These are phyloP conservation scores for Hyaloperonospora arabidopsidis DNA, from an alignment of 352 stramenopile genomes.

Conservation along the genomic window DNA sequence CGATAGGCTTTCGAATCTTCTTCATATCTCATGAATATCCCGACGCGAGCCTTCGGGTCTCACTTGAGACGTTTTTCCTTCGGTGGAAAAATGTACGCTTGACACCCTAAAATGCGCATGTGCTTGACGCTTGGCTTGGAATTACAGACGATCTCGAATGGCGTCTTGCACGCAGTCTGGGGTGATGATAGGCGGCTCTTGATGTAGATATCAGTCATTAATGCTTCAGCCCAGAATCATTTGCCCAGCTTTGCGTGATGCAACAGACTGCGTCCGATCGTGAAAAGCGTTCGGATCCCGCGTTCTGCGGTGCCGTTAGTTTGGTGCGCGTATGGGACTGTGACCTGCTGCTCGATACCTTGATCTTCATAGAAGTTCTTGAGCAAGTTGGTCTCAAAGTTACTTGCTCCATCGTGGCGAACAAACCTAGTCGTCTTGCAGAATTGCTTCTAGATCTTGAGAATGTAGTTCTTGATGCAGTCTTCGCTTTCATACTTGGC, in stretches of 20 bases:
- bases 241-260: conserved; percentile 11
- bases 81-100: background rate
- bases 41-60: background rate
- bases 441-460: no score
- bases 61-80: background rate
- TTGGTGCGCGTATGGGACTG: background rate
- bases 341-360: no score
- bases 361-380: background rate
- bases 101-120: background rate
- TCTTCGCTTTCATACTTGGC: no score
- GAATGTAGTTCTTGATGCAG: no score
- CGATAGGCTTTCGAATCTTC: background rate
- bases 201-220: background rate
- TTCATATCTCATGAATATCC: background rate
- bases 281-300: conserved; percentile 10
- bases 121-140: conserved; percentile 1
- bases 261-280: conserved; percentile 9
- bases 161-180: background rate
- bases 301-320: conserved; percentile 4
- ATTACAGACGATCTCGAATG: background rate
- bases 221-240: conserved; percentile 1
- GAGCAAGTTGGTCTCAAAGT: background rate
- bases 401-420: no score
- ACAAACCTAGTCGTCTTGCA: no score
- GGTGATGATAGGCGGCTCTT: background rate